These are phyloP conservation scores for Stentor coeruleus DNA, from an alignment of 73 alveolate genomes.

Conservation along the genomic window DNA sequence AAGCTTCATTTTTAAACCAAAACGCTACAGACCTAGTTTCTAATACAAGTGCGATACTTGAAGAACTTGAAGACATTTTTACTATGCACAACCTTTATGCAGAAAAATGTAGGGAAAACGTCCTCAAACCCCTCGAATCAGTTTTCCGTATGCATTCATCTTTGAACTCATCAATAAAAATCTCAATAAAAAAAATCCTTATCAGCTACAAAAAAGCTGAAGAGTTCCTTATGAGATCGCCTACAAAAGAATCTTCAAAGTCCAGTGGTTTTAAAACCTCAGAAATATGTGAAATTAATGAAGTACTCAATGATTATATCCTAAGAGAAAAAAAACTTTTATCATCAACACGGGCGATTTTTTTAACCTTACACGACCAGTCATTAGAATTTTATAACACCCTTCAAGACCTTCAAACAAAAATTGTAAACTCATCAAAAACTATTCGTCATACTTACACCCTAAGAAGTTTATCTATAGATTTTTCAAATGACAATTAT, in stretches of 20 bases:
- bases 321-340: background rate
- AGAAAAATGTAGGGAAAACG: background rate
- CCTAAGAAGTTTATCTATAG: background rate
- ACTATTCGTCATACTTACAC: background rate
- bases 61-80: background rate
- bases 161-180: background rate
- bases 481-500: background rate
- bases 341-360: background rate
- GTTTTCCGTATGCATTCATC: background rate
- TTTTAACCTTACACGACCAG: background rate
- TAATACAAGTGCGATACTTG: background rate
- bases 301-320: background rate
- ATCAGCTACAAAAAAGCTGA: background rate
- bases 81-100: background rate
- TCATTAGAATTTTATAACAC: too few relatives aligned
- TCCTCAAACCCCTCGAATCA: background rate
- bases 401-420: background rate
- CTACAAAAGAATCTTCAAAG: background rate
- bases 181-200: background rate
- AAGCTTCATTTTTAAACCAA: background rate
- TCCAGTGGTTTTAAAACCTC: background rate
- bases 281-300: too few relatives aligned
- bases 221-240: background rate
- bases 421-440: background rate
- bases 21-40: background rate